Base-by-base conservation (phyloP, 495 filamentous ascomycete genomes). In the Xylaria curta region DNA sequence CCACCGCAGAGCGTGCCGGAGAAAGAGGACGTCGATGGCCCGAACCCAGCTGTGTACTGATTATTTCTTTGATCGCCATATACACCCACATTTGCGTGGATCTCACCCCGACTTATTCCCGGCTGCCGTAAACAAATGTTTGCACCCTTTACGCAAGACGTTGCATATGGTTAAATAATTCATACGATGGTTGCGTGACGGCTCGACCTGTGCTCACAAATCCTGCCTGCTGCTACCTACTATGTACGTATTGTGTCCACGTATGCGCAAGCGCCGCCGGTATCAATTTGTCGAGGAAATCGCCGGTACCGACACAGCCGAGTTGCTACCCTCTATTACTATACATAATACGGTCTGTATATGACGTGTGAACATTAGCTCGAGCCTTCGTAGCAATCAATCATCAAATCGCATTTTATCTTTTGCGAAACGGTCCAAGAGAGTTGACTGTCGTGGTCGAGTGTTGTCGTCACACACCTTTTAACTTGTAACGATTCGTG, bases 81-180 rank as follows among this genome's bases (percentile, higher is more conserved):
- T 12, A 38, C 49, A 40, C 21, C 65, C 33, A 58, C 36, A 38
- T 56, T 67, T 40, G 65, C 24, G 19, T 36, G 28, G 3, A 56
- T 56, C 58, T 36, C 17, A 8, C 26, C 21, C 68, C 58, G 68
- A 47, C 56, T 70, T 62, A 70, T 62, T 51, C 28, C 68, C 66
- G 66, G 26, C 12, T 38, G 2, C 24, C 33, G 21, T 54, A 51
- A 40, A 67, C 47, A 56, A 53, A 13, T 12, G 42, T 17, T 38
- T 40, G 58, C 33, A 44, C 33, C 36, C 60, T 44, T 38, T 62
- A 26, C n/a, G 21, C 38, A 24, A 60, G 58, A 60, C 10, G 31
- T 38, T 66, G 26, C 63, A 47, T 47, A 42, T 51, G 42, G 46
- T 26, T 40, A 40, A 38, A 40, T 38, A 44, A 51, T 69, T 40